These are phyloP conservation scores for Fraxinus xanthoxyloides DNA, from an alignment of 305 asterid genomes.

Conservation along the genomic window DNA sequence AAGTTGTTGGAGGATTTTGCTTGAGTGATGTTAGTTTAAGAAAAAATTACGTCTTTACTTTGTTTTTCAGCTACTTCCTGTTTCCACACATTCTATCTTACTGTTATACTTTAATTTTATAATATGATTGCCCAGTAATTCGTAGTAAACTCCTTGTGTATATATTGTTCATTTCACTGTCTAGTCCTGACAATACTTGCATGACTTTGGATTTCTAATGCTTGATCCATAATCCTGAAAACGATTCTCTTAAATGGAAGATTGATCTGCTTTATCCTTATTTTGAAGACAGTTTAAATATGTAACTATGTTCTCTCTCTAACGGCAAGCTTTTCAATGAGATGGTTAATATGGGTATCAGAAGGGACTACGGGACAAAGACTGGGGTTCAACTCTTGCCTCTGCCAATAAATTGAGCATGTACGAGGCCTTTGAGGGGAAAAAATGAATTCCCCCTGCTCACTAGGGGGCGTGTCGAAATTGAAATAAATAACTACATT, in stretches of 20 bases:
- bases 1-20: background rate
- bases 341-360: background rate
- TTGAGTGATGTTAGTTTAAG: background rate
- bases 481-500: background rate
- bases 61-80: no score
- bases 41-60: background rate
- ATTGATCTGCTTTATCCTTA: background rate
- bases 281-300: background rate
- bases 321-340: background rate
- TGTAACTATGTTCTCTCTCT: background rate
- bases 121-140: background rate
- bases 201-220: background rate
- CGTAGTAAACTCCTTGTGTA: background rate
- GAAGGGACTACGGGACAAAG: background rate
- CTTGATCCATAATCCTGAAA: background rate
- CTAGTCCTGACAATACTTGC: background rate
- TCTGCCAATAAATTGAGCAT: background rate
- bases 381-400: background rate
- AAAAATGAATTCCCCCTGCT: no score
- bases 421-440: background rate
- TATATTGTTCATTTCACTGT: background rate
- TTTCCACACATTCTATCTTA: no score
- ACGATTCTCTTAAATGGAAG: background rate
- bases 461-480: background rate
- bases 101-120: no score